A percentile compares a stretch with the other conserved stretches of the same genome.
phyloP scores from a whole-genome alignment of 371 early-diverging fungal species.

The Apophysomyces ossiformis region DNA sequence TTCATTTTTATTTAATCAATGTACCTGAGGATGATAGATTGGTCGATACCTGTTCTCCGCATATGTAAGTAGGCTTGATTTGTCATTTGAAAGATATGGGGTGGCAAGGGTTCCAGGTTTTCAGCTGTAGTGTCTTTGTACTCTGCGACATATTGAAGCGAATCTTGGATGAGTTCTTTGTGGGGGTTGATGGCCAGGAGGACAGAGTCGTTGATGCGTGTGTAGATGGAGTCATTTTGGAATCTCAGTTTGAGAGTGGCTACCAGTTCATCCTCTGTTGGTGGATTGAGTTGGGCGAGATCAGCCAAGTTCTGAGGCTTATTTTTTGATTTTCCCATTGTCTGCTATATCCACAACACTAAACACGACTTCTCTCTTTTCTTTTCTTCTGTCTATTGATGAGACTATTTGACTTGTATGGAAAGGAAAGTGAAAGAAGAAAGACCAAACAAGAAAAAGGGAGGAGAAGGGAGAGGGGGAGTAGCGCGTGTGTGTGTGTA shows the following conservation, averaged over 20 bases:
- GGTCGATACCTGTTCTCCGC: conserved; percentile 87
- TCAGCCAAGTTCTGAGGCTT: conserved; percentile 32
- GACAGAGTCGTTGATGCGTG: conserved; percentile 67
- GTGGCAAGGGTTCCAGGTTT: conserved; percentile 50
- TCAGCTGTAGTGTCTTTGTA: conserved; percentile 76
- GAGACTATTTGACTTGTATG: too few relatives aligned
- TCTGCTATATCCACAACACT: neutral
- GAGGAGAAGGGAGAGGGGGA: conserved; percentile 9
- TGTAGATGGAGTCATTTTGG: conserved; percentile 61
- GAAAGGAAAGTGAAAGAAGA: too few relatives aligned
- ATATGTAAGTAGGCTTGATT: conserved; percentile 77
- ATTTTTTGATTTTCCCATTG: conserved; percentile 27
- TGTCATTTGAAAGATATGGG: conserved; percentile 87
- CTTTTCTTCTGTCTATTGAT: conserved; percentile 2
- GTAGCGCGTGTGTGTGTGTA: conserved; percentile 15
- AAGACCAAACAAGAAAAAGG: too few relatives aligned
- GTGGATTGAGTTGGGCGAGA: conserved; percentile 31
- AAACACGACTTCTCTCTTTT: neutral
- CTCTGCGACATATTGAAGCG: conserved; percentile 76
- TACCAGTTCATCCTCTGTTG: conserved; percentile 50
- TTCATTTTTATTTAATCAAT: conserved; percentile 62
- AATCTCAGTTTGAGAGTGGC: conserved; percentile 56
- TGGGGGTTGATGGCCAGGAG: conserved; percentile 59
- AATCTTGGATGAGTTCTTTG: conserved; percentile 37
- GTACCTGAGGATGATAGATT: conserved; percentile 74